These are phyloP conservation scores for Fremontodendron californicum DNA, from an alignment of 345 rosid species.

Conservation along the genomic window DNA sequence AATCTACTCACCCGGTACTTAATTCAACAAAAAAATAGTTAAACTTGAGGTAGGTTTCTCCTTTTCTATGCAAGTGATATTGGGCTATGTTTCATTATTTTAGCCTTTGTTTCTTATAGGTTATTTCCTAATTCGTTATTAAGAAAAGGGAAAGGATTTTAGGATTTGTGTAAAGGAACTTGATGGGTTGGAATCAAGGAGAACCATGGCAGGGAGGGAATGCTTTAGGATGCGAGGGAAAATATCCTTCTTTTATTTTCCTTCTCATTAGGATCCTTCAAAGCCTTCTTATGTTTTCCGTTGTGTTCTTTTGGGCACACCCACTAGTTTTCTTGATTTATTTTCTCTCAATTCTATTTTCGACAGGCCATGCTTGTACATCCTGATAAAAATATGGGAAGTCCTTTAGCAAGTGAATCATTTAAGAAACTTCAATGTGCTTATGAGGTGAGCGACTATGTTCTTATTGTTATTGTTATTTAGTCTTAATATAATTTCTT, in stretches of 20 bases:
- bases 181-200: not conserved
- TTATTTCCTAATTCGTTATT: not conserved
- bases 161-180: not conserved
- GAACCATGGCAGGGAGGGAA: not conserved
- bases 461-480: not conserved
- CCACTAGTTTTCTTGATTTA: not conserved
- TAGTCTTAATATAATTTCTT: not conserved
- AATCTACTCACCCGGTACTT: not conserved
- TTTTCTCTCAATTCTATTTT: constrained; percentile 12
- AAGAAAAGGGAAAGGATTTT: not conserved
- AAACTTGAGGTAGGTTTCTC: not conserved
- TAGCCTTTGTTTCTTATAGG: constrained; percentile 3
- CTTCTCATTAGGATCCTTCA: not conserved
- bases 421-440: constrained; percentile 98
- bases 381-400: constrained; percentile 99
- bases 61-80: not conserved
- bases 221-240: not conserved
- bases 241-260: not conserved
- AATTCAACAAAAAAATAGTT: not conserved
- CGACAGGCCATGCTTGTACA: constrained; percentile 96
- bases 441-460: constrained; percentile 60
- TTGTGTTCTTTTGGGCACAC: not conserved
- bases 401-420: constrained; percentile 87
- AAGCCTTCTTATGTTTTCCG: constrained; percentile 1
- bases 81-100: not conserved